These are phyloP conservation scores for Posidonia oceanica DNA, from an alignment of 116 monocot genomes.

Conservation along the genomic window DNA sequence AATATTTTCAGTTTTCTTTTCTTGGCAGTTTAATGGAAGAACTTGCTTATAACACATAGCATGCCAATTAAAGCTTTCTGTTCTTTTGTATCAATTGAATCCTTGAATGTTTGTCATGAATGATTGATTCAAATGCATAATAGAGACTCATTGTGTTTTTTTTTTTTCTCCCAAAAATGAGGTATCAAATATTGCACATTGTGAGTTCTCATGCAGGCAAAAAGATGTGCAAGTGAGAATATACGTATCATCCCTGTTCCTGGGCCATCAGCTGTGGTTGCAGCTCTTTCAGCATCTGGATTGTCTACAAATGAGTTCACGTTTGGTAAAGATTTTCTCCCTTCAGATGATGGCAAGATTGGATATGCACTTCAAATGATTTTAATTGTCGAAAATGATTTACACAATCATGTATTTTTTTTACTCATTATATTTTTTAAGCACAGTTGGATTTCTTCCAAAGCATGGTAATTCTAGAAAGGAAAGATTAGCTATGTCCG, in stretches of 20 bases:
- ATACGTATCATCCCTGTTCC: conserved; percentile 86
- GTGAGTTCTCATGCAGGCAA: conserved; percentile 33
- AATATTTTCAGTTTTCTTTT: no score
- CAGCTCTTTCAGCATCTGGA: conserved; percentile 95
- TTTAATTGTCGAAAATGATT: neutral
- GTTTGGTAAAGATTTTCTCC: conserved; percentile 50
- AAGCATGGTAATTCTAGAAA: conserved; percentile 67
- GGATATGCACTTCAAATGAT: neutral
- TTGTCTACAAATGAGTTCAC: conserved; percentile 78
- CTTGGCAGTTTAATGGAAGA: no score
- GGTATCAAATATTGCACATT: neutral
- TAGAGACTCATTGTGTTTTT: neutral
- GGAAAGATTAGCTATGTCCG: conserved; percentile 59
- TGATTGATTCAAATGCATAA: neutral
- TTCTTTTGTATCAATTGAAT: no score
- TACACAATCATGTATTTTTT: neutral
- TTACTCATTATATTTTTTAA: conserved; percentile 3
- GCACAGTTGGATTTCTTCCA: conserved; percentile 88
- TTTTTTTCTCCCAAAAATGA: neutral
- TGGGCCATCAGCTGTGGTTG: conserved; percentile 78
- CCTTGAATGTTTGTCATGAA: no score
- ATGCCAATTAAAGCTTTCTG: no score
- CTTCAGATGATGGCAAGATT: neutral
- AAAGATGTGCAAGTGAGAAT: conserved; percentile 53
- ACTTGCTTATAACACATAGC: no score